Base-by-base conservation (phyloP, 768 basidiomycete species). In the Rubroboletus pulcherrimus region DNA sequence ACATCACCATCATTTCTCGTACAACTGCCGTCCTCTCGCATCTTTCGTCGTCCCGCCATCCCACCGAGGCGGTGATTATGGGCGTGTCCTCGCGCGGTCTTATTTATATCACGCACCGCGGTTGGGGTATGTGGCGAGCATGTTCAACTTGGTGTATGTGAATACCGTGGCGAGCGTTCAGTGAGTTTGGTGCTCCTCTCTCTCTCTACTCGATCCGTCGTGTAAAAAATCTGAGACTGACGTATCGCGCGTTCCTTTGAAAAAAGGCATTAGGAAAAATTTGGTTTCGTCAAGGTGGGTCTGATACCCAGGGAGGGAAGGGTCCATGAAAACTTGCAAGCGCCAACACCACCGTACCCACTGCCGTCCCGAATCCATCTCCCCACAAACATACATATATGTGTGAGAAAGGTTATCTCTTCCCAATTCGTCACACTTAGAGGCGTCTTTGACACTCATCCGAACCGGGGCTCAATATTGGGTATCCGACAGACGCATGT, bases 71-170 rank as follows among this genome's bases (percentile, higher is more conserved):
- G 72, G 75, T 35, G 85, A 87, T 31, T 83, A 87, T 63, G 94
- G 93, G 17, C 72, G 74, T 40, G 74, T 81, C 7, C 81, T 98
- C 37, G 93, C 89, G 4, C 79, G 78, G 56, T 90, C 90, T 3
- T 97, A 83, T 72, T 73, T 95, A 19, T 74, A 88, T 67, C 92
- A 91, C 64, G 95, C 83, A 2, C 95, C 93, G 0, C 75, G 73
- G 37, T 74, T 94, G 24, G 92, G 90, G 34, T 89, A 89, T 72
- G 75, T 81, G 61, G 86, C 81, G 5, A 89, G 86, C 66, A 84
- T 96, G 26, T 96, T 97, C 78, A 96, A 97, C 69, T 79, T 97
- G 41, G 93, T 97, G 37, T 96, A 89, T 70, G 83, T 85, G 26
- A 91, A 87, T 68, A 97, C 96, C 73, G 64, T 73, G 42, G 91